Evolutionary conservation across 495 filamentous ascomycete species (phyloP).

Genomic region (Aspergillus homomorphus): DNA sequence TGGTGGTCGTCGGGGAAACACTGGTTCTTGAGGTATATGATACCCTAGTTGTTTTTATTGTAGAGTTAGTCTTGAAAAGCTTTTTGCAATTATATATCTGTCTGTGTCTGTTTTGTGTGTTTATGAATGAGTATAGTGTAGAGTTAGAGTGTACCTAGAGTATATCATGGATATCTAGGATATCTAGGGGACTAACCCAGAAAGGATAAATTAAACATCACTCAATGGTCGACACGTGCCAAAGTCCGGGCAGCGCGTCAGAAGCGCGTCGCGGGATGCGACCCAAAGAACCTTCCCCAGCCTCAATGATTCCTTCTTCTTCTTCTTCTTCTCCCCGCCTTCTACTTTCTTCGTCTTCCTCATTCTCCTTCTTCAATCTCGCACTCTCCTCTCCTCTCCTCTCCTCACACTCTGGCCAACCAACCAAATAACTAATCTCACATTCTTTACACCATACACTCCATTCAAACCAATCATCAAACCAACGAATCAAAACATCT

Average conservation of each 20-base stretch:
- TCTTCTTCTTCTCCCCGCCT: constrained; percentile 13
- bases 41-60: background rate
- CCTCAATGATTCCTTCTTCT: constrained; percentile 14
- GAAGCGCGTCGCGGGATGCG: constrained; percentile 5
- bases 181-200: too few species aligned
- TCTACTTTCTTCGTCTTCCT: background rate
- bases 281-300: constrained; percentile 1
- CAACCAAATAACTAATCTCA: background rate
- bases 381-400: too few species aligned
- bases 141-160: too few species aligned
- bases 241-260: background rate
- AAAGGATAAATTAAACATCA: background rate
- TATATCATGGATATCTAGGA: too few species aligned
- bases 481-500: background rate
- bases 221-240: background rate
- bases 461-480: background rate
- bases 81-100: too few species aligned
- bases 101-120: too few species aligned
- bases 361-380: too few species aligned
- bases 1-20: constrained; percentile 78
- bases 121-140: too few species aligned
- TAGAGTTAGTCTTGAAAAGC: too few species aligned
- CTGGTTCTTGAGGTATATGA: constrained; percentile 22
- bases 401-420: too few species aligned
- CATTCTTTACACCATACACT: background rate